Conservation (phyloP, 352 stramenopile genomes). For the Pythium aristosporum region DNA sequence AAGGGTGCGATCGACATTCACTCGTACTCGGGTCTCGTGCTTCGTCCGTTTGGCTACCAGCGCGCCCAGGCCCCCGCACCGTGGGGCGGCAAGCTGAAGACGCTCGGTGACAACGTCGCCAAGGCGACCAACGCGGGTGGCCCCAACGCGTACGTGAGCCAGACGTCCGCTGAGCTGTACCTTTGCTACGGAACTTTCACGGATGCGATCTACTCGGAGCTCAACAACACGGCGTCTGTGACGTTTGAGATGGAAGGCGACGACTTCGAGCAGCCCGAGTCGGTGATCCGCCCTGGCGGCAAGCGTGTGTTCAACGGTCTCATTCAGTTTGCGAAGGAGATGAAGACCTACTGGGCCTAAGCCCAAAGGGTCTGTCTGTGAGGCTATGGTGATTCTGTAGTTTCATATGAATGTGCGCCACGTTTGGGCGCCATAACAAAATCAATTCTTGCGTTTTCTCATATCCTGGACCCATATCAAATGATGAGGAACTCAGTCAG, state of each 20-base stretch:
- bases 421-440: no score
- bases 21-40: conserved; percentile 34
- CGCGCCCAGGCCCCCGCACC: conserved; percentile 21
- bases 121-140: conserved; percentile 23
- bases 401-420: no score
- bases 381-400: no score
- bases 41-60: conserved; percentile 33
- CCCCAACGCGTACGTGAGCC: conserved; percentile 21
- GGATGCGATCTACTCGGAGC: conserved; percentile 30
- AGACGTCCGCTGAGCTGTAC: conserved; percentile 31
- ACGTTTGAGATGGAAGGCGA: conserved; percentile 41
- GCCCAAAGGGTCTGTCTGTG: no score
- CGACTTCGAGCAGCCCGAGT: conserved; percentile 28
- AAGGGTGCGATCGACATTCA: conserved; percentile 26
- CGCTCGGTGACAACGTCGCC: conserved; percentile 29
- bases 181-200: conserved; percentile 37
- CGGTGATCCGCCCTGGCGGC: conserved; percentile 29
- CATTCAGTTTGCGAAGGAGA: conserved; percentile 30
- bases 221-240: conserved; percentile 34
- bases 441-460: neutral
- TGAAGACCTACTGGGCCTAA: conserved; percentile 29
- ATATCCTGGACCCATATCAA: neutral
- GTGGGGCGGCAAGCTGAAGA: conserved; percentile 31
- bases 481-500: neutral
- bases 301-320: conserved; percentile 29